Evolutionary conservation across 164 flowering plant genomes (phyloP).

Genomic region (Protea cynaroides): DNA sequence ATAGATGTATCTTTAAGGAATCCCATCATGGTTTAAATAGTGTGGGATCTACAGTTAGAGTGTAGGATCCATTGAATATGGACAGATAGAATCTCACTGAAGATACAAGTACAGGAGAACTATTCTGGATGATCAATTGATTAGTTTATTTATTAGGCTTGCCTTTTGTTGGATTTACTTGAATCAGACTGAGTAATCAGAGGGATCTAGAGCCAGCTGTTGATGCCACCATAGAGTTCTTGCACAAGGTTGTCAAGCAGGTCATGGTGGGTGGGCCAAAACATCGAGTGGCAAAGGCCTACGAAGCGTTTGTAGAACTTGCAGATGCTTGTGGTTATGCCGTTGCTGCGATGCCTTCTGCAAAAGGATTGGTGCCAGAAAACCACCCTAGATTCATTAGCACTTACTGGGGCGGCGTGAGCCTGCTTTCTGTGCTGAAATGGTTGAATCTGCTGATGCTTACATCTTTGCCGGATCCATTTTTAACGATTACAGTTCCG

Average conservation of each 20-base stretch:
- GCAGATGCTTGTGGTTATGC: constrained; percentile 33
- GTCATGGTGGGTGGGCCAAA: constrained; percentile 43
- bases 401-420: constrained; percentile 40
- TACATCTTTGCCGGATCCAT: constrained; percentile 31
- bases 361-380: constrained; percentile 40
- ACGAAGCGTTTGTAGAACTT: constrained; percentile 22
- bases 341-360: constrained; percentile 33
- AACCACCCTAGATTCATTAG: constrained; percentile 27
- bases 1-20: no score
- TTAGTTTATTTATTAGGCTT: not conserved
- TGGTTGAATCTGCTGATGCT: constrained; percentile 44
- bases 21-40: no score
- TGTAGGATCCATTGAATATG: no score
- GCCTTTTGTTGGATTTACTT: not conserved
- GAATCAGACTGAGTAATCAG: constrained; percentile 25
- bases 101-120: no score
- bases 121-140: no score
- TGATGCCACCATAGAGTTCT: constrained; percentile 30
- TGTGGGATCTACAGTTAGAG: no score
- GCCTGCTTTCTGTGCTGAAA: constrained; percentile 32
- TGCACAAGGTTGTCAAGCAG: constrained; percentile 39
- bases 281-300: constrained; percentile 27
- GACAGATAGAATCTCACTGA: no score
- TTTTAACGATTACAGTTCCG: constrained; percentile 24
- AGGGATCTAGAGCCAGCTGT: constrained; percentile 36